Conservation (phyloP, 495 filamentous ascomycete genomes). For the Lophium mytilinum region DNA sequence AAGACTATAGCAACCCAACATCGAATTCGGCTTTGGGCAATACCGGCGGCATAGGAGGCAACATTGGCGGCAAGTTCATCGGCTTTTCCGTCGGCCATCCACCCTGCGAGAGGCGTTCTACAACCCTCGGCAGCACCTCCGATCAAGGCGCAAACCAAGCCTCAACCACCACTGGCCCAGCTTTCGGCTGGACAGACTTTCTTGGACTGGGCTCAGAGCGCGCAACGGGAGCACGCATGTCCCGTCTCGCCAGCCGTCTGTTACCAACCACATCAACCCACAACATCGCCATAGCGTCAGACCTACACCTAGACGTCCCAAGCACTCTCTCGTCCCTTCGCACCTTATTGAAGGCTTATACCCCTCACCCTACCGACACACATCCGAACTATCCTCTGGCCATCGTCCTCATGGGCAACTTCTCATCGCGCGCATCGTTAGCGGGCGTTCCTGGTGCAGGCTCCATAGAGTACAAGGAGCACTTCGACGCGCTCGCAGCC, state of each 20-base stretch:
- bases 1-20: constrained; percentile 63
- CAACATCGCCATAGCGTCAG: constrained; percentile 61
- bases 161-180: constrained; percentile 53
- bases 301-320: constrained; percentile 78
- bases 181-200: constrained; percentile 96
- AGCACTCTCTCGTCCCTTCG: constrained; percentile 65
- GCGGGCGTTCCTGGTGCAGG: constrained; percentile 57
- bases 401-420: constrained; percentile 78
- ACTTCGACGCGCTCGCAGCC: constrained; percentile 77
- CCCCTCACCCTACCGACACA: constrained; percentile 37
- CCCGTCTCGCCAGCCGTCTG: constrained; percentile 47
- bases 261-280: constrained; percentile 31
- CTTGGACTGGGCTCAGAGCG: constrained; percentile 85
- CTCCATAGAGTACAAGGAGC: constrained; percentile 89
- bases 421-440: constrained; percentile 65
- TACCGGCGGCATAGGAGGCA: constrained; percentile 73
- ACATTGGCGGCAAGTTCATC: constrained; percentile 81
- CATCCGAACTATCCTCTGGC: constrained; percentile 62
- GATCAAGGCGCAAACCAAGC: constrained; percentile 32
- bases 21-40: constrained; percentile 50
- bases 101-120: constrained; percentile 74
- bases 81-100: constrained; percentile 84
- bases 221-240: constrained; percentile 73
- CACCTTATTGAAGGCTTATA: constrained; percentile 65
- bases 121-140: constrained; percentile 56